phyloP scores from a whole-genome alignment of 495 filamentous ascomycete species.

The Bombardia bombarda region DNA sequence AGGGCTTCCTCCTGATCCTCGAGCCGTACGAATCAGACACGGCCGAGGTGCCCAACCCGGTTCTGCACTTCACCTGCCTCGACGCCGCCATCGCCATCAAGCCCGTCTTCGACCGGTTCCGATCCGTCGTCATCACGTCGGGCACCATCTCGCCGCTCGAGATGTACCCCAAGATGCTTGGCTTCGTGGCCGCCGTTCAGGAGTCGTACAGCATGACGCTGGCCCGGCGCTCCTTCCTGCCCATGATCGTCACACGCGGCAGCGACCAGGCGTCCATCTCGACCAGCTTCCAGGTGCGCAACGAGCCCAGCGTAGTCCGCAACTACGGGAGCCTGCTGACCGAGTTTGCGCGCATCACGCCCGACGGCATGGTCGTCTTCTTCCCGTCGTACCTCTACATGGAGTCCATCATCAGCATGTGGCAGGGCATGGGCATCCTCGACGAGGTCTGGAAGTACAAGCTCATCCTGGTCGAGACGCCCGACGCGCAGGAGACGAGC shows the following conservation, averaged over 20 bases:
- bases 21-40: slow-evolving; percentile 95
- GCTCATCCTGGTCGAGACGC: slow-evolving; percentile 94
- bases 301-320: slow-evolving; percentile 86
- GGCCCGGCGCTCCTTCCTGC: slow-evolving; percentile 87
- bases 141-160: slow-evolving; percentile 95
- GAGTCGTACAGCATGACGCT: slow-evolving; percentile 98
- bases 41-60: slow-evolving; percentile 90
- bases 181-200: slow-evolving; percentile 82
- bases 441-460: slow-evolving; percentile 99
- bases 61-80: slow-evolving; percentile 92
- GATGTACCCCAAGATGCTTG: slow-evolving; percentile 99
- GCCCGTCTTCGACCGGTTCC: slow-evolving; percentile 94
- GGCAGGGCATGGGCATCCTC: slow-evolving; percentile 95
- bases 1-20: slow-evolving; percentile 89
- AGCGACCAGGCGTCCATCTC: slow-evolving; percentile 88
- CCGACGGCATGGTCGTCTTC: slow-evolving; percentile 97
- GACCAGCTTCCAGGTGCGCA: slow-evolving; percentile 86
- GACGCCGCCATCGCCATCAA: slow-evolving; percentile 98
- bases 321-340: slow-evolving; percentile 92
- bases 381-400: slow-evolving; percentile 99
- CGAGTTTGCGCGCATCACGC: slow-evolving; percentile 89
- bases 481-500: slow-evolving; percentile 93
- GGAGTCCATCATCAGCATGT: slow-evolving; percentile 98
- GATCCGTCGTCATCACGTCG: slow-evolving; percentile 96
- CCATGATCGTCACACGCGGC: slow-evolving; percentile 94